Evolutionary conservation across 495 filamentous ascomycete genomes (phyloP), one percentile per base, ranked within the genome.

Genomic region (Penicillium bovifimosum): DNA sequence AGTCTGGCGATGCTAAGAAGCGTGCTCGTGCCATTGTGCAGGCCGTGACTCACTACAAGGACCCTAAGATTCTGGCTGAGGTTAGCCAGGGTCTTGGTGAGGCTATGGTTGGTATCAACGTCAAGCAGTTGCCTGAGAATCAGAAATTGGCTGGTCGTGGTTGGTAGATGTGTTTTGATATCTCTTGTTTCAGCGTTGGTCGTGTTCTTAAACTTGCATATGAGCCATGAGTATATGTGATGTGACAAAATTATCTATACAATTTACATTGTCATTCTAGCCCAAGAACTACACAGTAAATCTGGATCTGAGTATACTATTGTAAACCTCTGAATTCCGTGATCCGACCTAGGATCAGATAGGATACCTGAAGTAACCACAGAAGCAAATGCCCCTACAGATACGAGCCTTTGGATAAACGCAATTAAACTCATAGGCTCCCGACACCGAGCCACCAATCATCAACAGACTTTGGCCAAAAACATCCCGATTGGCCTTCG

Each of bases 51-150:
- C 86, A 96, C 68, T 96, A 74, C 71, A 87, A 82, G 56, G 90
- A 98, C 64, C 69, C 89, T n/a, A 83, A 87, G 76, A 80, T 95
- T 6, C 70, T 98, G 52, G 91, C 92, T 0, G 84, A 95, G 71
- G 88, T 95, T 9, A 88, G 85, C 72, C 80, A 82, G 64, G 90
- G 90, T 54, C 73, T 96, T 32, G 93, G 93, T 6, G 89, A 91
- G 79, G 90, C 93, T 9, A 98, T 98, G 91, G 91, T 95, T 20
- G 93, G 93, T 8, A 84, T 96, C 52, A 98, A 88, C 68, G 84
- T 86, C 9, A 79, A 77, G 34, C 78, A 77, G 47, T 82, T 98
- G 84, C 66, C 73, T 46, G 82, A 89, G 40, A 71, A 74, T 20
- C 84, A 95, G 69, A 95, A 86, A 78, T 75, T 97, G 78, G 87